Conservation (phyloP, 2,329 filamentous ascomycete genomes). For the Paecilomyces sp. region DNA sequence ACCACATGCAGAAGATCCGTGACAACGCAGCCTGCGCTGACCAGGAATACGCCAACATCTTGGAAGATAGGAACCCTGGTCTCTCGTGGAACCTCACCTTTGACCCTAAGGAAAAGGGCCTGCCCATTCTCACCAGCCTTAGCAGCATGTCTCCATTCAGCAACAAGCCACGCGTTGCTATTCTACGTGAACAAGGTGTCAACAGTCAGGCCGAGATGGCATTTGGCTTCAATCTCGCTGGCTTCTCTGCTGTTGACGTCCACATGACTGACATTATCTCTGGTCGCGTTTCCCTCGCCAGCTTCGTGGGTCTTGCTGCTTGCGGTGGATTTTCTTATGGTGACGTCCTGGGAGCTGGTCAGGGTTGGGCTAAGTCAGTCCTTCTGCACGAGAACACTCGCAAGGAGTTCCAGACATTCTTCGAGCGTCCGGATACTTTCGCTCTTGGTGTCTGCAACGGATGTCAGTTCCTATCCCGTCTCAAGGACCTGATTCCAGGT, state of each 20-base stretch:
- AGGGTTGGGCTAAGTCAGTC: constrained; percentile 93
- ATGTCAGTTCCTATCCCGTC: constrained; percentile 84
- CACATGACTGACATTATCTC: constrained; percentile 93
- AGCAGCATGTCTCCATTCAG: constrained; percentile 50
- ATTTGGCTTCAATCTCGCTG: constrained; percentile 85
- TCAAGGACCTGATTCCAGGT: constrained; percentile 82
- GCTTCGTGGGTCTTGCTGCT: constrained; percentile 84
- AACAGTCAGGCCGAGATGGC: constrained; percentile 98
- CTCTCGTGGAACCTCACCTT: constrained; percentile 78
- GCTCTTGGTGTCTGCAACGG: constrained; percentile 93
- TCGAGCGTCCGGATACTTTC: constrained; percentile 82
- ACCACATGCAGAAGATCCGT: constrained; percentile 81
- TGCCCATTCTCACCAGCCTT: constrained; percentile 61
- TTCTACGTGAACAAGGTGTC: constrained; percentile 89
- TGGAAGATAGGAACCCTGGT: constrained; percentile 71
- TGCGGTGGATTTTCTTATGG: constrained; percentile 96
- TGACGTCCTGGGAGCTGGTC: constrained; percentile 85
- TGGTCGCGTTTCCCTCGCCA: constrained; percentile 67
- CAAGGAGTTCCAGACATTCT: constrained; percentile 75
- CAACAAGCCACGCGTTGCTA: constrained; percentile 70
- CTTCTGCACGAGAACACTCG: constrained; percentile 72
- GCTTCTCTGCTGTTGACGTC: constrained; percentile 85
- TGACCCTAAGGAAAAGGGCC: constrained; percentile 67
- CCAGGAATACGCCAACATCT: constrained; percentile 68
- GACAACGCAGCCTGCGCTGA: constrained; percentile 87